phyloP scores from a whole-genome alignment of 1,284 basidiomycete species.

The Cryptococcus sp. region DNA sequence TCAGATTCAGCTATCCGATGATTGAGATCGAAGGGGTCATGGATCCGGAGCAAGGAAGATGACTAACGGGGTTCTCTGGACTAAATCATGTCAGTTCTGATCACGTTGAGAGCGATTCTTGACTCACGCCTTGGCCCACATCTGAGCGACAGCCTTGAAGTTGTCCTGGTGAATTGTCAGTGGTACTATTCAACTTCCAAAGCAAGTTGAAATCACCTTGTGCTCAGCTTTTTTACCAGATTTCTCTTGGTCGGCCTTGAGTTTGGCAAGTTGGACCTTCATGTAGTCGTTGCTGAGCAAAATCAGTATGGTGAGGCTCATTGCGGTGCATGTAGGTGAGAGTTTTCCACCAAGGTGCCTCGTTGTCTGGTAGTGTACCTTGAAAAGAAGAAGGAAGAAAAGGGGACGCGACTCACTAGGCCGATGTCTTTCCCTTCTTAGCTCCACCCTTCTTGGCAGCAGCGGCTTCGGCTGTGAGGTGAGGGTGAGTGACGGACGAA shows the following conservation, averaged over 20 bases:
- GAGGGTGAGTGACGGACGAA: conserved; percentile 1
- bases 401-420: conserved; percentile 32
- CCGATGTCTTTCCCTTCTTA: conserved; percentile 37
- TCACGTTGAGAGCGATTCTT: background rate
- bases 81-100: conserved; percentile 10
- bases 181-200: background rate
- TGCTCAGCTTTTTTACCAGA: conserved; percentile 39
- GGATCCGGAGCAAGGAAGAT: background rate
- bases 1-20: too few relatives aligned
- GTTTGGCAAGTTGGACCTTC: conserved; percentile 47
- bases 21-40: background rate
- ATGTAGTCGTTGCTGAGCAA: conserved; percentile 42
- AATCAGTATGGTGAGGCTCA: background rate
- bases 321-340: background rate
- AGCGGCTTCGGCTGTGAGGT: conserved; percentile 12
- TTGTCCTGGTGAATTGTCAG: conserved; percentile 27
- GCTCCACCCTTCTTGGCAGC: conserved; percentile 17
- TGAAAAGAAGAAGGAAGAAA: background rate
- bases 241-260: conserved; percentile 45
- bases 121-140: conserved; percentile 42
- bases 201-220: conserved; percentile 21
- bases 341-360: background rate
- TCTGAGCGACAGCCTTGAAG: conserved; percentile 42
- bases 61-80: conserved; percentile 45
- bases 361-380: background rate